A percentile compares a stretch with the other conserved stretches of the same genome.
Evolutionary conservation across 164 flowering plant species (phyloP).

Genomic region (Stephania cephalantha): DNA sequence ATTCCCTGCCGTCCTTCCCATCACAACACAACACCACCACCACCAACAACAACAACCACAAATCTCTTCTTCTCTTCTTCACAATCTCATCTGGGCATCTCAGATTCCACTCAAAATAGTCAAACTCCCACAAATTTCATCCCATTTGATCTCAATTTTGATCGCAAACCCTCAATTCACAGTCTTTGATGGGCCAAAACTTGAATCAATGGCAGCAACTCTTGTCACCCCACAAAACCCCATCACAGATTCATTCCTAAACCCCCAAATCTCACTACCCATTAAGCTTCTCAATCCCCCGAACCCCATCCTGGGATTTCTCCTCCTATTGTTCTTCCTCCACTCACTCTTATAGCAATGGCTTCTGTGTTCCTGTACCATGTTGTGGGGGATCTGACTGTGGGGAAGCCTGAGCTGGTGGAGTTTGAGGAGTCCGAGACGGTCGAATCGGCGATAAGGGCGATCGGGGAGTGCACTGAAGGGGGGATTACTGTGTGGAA

Average conservation of each 20-base stretch:
- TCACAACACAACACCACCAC: too few relatives aligned
- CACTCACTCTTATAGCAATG: conserved; percentile 65
- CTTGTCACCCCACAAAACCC: conserved; percentile 14
- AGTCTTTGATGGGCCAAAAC: conserved; percentile 21
- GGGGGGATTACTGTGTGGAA: conserved; percentile 88
- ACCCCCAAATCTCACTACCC: not conserved
- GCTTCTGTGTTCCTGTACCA: conserved; percentile 88
- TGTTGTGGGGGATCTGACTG: conserved; percentile 95
- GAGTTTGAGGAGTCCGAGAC: conserved; percentile 79
- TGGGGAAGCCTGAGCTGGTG: conserved; percentile 83
- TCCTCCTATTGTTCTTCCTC: conserved; percentile 58
- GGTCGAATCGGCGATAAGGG: conserved; percentile 73
- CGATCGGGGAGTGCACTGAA: conserved; percentile 78
- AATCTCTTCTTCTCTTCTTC: not conserved
- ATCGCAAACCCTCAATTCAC: not conserved
- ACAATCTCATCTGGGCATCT: not conserved
- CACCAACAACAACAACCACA: not conserved
- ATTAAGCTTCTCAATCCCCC: conserved; percentile 15
- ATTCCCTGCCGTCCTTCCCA: too few relatives aligned
- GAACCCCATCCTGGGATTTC: conserved; percentile 48
- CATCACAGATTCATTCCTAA: conserved; percentile 4
- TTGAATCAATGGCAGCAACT: conserved; percentile 11
- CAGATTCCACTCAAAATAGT: not conserved
- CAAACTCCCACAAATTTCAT: not conserved
- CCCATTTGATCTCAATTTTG: not conserved